Evolutionary conservation across 805 yeast species (phyloP).

Genomic region (Lipomyces anomalus): DNA sequence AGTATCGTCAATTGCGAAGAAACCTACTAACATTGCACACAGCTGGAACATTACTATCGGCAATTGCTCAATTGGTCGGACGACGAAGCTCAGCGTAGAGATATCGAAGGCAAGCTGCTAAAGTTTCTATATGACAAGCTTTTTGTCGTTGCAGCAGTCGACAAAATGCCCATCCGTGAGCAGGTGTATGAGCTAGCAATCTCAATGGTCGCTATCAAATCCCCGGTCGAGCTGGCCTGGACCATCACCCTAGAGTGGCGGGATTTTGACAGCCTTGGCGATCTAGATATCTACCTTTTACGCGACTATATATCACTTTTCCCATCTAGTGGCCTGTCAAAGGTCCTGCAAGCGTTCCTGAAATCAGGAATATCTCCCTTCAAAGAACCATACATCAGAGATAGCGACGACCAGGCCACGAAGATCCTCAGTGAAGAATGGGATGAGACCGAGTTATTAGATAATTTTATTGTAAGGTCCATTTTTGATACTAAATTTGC

Average conservation of each 20-base stretch:
- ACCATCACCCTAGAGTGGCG: slow-evolving; percentile 64
- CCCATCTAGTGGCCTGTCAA: slow-evolving; percentile 56
- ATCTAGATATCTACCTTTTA: slow-evolving; percentile 45
- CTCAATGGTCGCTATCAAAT: slow-evolving; percentile 63
- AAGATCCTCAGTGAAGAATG: slow-evolving; percentile 5
- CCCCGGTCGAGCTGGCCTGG: slow-evolving; percentile 65
- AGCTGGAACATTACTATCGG: slow-evolving; percentile 48
- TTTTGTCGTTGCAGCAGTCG: slow-evolving; percentile 43
- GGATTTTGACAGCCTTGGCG: slow-evolving; percentile 49
- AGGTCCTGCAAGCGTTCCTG: slow-evolving; percentile 55
- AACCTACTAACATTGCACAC: neutral
- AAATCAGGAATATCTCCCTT: slow-evolving; percentile 67
- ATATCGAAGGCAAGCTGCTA: slow-evolving; percentile 55
- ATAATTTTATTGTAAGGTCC: slow-evolving; percentile 4
- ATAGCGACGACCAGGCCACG: slow-evolving; percentile 23
- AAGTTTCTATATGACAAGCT: slow-evolving; percentile 52
- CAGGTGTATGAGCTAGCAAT: slow-evolving; percentile 54
- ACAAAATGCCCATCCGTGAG: slow-evolving; percentile 37
- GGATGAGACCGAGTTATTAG: slow-evolving; percentile 12
- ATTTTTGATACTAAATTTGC: neutral
- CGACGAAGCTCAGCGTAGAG: slow-evolving; percentile 56
- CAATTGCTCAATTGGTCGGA: slow-evolving; percentile 52
- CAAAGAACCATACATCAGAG: slow-evolving; percentile 25
- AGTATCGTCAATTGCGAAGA: neutral
- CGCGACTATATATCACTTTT: slow-evolving; percentile 52